These are phyloP conservation scores for Phoma sp. DNA, from an alignment of 2,329 filamentous ascomycete species.

Conservation along the genomic window DNA sequence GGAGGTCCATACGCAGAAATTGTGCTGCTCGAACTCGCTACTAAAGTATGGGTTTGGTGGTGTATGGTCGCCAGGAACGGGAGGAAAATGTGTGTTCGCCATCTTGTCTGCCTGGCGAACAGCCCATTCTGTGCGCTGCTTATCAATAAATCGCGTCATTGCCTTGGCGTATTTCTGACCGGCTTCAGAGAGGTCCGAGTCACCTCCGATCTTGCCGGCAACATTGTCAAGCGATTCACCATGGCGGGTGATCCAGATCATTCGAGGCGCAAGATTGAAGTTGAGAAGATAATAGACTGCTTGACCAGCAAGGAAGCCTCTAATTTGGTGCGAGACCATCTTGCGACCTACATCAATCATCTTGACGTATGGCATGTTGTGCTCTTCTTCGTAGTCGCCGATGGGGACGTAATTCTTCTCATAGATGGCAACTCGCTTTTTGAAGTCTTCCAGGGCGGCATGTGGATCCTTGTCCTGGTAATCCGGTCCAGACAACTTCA, in stretches of 20 bases:
- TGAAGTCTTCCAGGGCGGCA: constrained; percentile 87
- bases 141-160: constrained; percentile 81
- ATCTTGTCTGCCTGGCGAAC: constrained; percentile 80
- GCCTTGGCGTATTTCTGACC: constrained; percentile 80
- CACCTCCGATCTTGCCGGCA: constrained; percentile 85
- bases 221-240: constrained; percentile 90
- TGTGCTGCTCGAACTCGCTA: constrained; percentile 66
- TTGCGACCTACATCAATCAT: constrained; percentile 98
- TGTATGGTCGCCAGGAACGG: constrained; percentile 86
- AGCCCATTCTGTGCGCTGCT: constrained; percentile 82
- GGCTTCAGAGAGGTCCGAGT: constrained; percentile 81
- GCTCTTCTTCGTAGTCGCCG: constrained; percentile 86
- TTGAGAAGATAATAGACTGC: constrained; percentile 95
- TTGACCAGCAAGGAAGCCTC: constrained; percentile 88
- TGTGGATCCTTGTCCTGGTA: constrained; percentile 92
- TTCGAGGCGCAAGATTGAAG: constrained; percentile 92
- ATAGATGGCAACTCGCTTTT: constrained; percentile 87
- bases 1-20: constrained; percentile 97
- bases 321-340: constrained; percentile 85
- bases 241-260: constrained; percentile 98
- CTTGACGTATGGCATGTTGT: constrained; percentile 93
- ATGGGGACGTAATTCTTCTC: constrained; percentile 92
- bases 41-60: constrained; percentile 88
- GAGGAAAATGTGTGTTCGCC: constrained; percentile 82
- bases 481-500: constrained; percentile 94